phyloP scores from a whole-genome alignment of 371 early-diverging fungal species.

The Catenaria anguillulae region DNA sequence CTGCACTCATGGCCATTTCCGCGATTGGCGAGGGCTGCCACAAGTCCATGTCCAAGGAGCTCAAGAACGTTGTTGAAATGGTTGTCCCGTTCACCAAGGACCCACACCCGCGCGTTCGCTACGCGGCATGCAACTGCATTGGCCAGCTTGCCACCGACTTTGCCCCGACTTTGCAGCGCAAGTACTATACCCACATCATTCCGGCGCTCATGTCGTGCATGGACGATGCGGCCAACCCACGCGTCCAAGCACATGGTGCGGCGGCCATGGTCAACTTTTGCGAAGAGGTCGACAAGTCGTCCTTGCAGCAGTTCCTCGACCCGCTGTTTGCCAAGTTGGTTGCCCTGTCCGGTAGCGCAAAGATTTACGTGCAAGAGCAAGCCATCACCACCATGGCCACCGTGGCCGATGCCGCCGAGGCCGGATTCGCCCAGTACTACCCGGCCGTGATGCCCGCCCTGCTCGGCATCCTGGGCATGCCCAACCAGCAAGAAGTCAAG shows the following conservation, averaged over 20 bases:
- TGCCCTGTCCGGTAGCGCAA: conserved; percentile 50
- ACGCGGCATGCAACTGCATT: conserved; percentile 87
- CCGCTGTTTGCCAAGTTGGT: conserved; percentile 71
- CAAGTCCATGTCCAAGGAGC: conserved; percentile 77
- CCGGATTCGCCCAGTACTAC: conserved; percentile 76
- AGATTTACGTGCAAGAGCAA: conserved; percentile 90
- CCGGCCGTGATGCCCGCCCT: conserved; percentile 82
- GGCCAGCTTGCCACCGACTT: conserved; percentile 97
- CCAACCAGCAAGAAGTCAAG: conserved; percentile 56
- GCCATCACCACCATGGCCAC: conserved; percentile 93
- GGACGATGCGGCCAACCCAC: conserved; percentile 51
- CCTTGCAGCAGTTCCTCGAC: conserved; percentile 69
- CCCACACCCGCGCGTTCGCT: conserved; percentile 87
- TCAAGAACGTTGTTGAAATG: conserved; percentile 63
- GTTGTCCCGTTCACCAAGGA: conserved; percentile 71
- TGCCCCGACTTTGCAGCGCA: conserved; percentile 65
- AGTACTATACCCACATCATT: conserved; percentile 60
- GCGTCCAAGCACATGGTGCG: conserved; percentile 90
- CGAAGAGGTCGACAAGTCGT: conserved; percentile 61
- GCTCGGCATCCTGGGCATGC: conserved; percentile 65
- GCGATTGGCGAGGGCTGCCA: conserved; percentile 93
- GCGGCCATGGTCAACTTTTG: conserved; percentile 94
- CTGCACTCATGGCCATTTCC: conserved; percentile 82
- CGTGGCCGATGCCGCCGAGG: conserved; percentile 87
- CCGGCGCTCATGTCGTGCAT: conserved; percentile 69